Evolutionary conservation across 345 rosid genomes (phyloP).

Genomic region (Clarkia xantiana): DNA sequence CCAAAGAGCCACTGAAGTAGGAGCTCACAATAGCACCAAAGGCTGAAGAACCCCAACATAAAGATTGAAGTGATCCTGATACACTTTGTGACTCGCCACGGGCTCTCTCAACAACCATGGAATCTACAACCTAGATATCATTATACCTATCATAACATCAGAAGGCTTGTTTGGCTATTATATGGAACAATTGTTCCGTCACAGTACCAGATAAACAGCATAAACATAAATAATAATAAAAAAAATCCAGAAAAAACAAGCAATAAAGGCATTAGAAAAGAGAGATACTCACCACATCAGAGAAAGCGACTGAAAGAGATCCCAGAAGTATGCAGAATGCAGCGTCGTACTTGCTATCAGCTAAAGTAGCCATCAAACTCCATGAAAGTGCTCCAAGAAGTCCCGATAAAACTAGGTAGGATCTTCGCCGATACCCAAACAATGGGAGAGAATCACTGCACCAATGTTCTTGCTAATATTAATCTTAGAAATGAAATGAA

Average conservation of each 20-base stretch:
- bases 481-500: no score
- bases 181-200: no score
- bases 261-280: neutral
- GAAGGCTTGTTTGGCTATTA: no score
- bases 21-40: slow-evolving; percentile 97
- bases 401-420: slow-evolving; percentile 86
- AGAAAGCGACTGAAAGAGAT: slow-evolving; percentile 94
- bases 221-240: slow-evolving; percentile 4
- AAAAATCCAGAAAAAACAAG: neutral
- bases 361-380: slow-evolving; percentile 89
- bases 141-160: slow-evolving; percentile 3
- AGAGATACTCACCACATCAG: slow-evolving; percentile 69
- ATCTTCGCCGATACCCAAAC: slow-evolving; percentile 93
- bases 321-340: slow-evolving; percentile 80
- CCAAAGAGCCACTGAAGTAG: slow-evolving; percentile 88
- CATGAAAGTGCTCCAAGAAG: slow-evolving; percentile 94
- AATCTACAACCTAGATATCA: slow-evolving; percentile 72
- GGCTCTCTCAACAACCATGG: slow-evolving; percentile 97
- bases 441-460: slow-evolving; percentile 82
- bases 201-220: no score
- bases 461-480: slow-evolving; percentile 11
- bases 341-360: slow-evolving; percentile 74
- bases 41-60: slow-evolving; percentile 98
- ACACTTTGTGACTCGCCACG: slow-evolving; percentile 95
- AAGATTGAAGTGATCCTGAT: slow-evolving; percentile 84